These are phyloP conservation scores for Canavalia gladiata DNA, from an alignment of 306 rosid species.

Conservation along the genomic window DNA sequence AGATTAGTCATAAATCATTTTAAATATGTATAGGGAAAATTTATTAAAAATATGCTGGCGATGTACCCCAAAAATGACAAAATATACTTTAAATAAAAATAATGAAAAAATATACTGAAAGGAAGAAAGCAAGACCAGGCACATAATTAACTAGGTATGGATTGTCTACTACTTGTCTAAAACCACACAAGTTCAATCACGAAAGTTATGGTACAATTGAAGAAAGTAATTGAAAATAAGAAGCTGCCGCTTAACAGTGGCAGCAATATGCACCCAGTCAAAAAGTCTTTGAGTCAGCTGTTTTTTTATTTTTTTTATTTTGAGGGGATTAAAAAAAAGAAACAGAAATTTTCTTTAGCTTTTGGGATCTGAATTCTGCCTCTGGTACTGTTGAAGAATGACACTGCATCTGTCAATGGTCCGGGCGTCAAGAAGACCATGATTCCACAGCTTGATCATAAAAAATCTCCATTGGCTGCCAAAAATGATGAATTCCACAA, in stretches of 20 bases:
- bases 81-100: no score
- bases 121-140: no score
- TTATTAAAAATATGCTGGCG: no score
- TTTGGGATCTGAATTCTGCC: constrained; percentile 54
- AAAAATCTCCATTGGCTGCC: constrained; percentile 82
- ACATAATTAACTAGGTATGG: no score
- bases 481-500: constrained; percentile 34
- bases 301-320: background rate
- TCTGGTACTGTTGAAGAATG: constrained; percentile 62
- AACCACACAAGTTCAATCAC: background rate
- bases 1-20: no score
- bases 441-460: constrained; percentile 77
- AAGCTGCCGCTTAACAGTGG: constrained; percentile 1
- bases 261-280: constrained; percentile 33
- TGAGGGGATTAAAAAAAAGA: background rate
- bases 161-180: background rate
- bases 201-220: background rate
- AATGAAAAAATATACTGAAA: no score
- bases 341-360: constrained; percentile 42
- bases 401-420: constrained; percentile 59
- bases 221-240: constrained; percentile 18
- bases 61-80: no score
- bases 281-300: background rate
- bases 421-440: constrained; percentile 70
- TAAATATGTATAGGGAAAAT: no score